Conservation (phyloP, 768 basidiomycete species). For the Melanogaster broomeanus region DNA sequence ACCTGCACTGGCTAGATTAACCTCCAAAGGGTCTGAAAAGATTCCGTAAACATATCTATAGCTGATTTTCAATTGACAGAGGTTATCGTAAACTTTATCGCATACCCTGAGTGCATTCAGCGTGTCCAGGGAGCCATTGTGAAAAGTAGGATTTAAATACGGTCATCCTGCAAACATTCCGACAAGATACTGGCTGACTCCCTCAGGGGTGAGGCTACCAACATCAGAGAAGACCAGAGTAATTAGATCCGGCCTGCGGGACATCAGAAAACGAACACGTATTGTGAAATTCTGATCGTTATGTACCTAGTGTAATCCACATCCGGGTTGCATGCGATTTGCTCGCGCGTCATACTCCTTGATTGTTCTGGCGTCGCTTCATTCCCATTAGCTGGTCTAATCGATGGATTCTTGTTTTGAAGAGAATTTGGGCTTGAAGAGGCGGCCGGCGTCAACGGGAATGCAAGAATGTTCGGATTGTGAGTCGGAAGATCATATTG, state of each 20-base stretch:
- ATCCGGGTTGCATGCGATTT: constrained; percentile 80
- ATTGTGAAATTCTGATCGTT: constrained; percentile 18
- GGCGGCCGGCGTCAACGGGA: constrained; percentile 47
- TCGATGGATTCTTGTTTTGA: constrained; percentile 5
- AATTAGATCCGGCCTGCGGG: constrained; percentile 82
- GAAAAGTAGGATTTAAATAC: constrained; percentile 10
- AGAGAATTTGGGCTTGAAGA: constrained; percentile 5
- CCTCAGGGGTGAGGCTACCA: constrained; percentile 89
- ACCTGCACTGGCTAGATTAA: constrained; percentile 14
- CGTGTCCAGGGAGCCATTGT: not conserved
- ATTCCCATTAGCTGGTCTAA: constrained; percentile 3
- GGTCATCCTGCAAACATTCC: constrained; percentile 85
- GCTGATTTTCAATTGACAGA: constrained; percentile 24
- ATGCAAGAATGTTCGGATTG: constrained; percentile 72
- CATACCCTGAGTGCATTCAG: constrained; percentile 10
- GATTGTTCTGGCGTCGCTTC: constrained; percentile 2
- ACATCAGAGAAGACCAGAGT: constrained; percentile 94
- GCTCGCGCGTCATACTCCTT: constrained; percentile 69
- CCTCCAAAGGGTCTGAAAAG: constrained; percentile 12
- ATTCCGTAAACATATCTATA: constrained; percentile 19
- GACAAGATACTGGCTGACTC: constrained; percentile 93
- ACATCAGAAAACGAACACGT: constrained; percentile 24
- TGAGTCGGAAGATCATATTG: constrained; percentile 88
- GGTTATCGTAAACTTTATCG: constrained; percentile 42
- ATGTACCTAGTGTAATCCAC: constrained; percentile 98